Percentiles rank a stretch among this genome's conserved stretches.
Conservation (phyloP, 2,329 filamentous ascomycete species). For the Endothia cerciana region DNA sequence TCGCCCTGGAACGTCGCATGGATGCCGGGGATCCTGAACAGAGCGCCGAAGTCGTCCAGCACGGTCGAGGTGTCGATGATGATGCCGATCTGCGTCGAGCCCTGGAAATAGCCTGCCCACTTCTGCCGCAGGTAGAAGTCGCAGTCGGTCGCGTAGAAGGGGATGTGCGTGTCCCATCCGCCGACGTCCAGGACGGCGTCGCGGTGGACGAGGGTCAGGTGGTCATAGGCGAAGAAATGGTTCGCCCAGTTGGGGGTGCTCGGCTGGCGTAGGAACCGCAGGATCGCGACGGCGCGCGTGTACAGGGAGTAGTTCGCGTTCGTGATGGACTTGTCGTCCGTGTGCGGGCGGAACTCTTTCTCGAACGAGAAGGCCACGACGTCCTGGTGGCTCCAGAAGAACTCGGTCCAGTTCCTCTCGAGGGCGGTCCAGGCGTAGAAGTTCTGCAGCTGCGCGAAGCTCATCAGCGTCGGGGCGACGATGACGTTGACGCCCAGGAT, state of each 20-base stretch:
- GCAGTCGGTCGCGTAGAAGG: constrained; percentile 55
- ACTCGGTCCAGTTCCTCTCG: constrained; percentile 49
- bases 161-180: constrained; percentile 55
- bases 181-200: constrained; percentile 48
- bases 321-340: constrained; percentile 42
- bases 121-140: constrained; percentile 50
- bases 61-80: constrained; percentile 47
- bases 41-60: constrained; percentile 47
- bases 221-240: constrained; percentile 55
- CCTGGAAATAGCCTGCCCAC: constrained; percentile 47
- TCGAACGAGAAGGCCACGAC: constrained; percentile 51
- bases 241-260: constrained; percentile 49
- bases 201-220: constrained; percentile 54
- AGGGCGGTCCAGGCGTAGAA: constrained; percentile 52
- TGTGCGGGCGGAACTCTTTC: constrained; percentile 37
- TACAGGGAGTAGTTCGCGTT: constrained; percentile 47
- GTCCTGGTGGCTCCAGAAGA: constrained; percentile 60
- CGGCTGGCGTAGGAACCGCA: constrained; percentile 40
- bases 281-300: constrained; percentile 41
- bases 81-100: constrained; percentile 43
- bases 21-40: constrained; percentile 45
- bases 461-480: constrained; percentile 53
- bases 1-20: constrained; percentile 41
- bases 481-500: constrained; percentile 55
- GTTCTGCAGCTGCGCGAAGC: constrained; percentile 59